Evolutionary conservation across 352 stramenopile genomes (phyloP), one percentile per base, ranked within the genome.

Genomic region (Phytopythium aichiense): DNA sequence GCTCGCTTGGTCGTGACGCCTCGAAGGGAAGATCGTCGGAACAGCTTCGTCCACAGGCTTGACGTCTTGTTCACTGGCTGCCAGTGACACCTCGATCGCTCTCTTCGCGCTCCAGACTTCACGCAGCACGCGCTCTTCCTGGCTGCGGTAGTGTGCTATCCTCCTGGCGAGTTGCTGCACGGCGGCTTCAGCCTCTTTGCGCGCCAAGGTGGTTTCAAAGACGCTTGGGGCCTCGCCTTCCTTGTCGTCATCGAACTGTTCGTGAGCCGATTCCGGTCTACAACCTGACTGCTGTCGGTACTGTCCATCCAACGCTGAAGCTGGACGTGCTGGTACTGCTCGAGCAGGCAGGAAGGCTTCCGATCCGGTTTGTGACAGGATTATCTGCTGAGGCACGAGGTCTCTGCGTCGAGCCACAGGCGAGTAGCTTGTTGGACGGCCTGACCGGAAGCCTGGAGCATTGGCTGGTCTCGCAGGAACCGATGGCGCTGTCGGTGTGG

Each of bases 161-260:
- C 79, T 71, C 2, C 79, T 58, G 12, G 76, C 63, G 25, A 89
- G 56, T 18, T 84, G 73, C 61, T 77, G 71, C 16, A 74, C 77
- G 13, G 63, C 66, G 40, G 84, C 70, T 57, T 89, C 79, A 0
- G 79, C 77, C 23, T 60, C 72, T 66, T 87, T 89, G n/a, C 77
- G 71, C 12, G 77, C 73, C 31, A 63, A 65, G 62, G 82, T 69
- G 12, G 68, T 68, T 33, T 71, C 69, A 33, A 86, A 87, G 18
- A 89, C 70, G 61, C 37, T 58, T 23, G 67, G 76, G 0, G 35
- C 64, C 2, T 60, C 63, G 4, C 62, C 52, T 23, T 57, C 8
- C 13, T 28, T 15, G 46, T 18, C 23, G 1, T 35, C 23, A 18
- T 7, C 15, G 22, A 28, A n/a, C 22, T 23, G 23, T 2, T 13